Evolutionary conservation across 2,329 filamentous ascomycete genomes (phyloP).

Genomic region (Pseudogymnoascus sp.): DNA sequence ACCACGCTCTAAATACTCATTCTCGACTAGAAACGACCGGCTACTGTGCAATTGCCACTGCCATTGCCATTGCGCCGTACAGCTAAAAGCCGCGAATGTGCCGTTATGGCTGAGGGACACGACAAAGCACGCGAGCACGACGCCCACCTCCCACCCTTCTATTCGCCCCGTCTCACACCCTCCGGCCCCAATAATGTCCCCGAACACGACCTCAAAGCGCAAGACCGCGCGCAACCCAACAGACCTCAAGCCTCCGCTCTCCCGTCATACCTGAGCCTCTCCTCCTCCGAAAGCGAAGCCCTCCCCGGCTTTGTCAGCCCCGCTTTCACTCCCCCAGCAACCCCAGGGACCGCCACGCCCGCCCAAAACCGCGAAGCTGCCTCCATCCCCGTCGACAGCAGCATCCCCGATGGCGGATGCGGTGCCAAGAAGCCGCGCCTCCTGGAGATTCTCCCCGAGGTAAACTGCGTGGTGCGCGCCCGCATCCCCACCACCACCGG

Average conservation of each 20-base stretch:
- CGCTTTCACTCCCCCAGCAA: conserved; percentile 69
- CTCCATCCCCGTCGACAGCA: conserved; percentile 50
- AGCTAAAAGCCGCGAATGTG: conserved; percentile 5
- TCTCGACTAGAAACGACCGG: not conserved
- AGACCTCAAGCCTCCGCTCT: conserved; percentile 9
- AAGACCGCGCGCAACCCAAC: conserved; percentile 1
- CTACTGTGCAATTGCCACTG: not conserved
- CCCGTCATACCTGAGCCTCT: conserved; percentile 13
- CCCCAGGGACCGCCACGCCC: conserved; percentile 52
- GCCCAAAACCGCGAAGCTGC: conserved; percentile 26
- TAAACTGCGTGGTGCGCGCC: conserved; percentile 90
- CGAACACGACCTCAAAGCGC: conserved; percentile 27
- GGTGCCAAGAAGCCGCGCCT: conserved; percentile 62
- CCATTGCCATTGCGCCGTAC: not conserved
- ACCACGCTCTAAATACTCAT: not conserved
- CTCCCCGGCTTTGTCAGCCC: conserved; percentile 63
- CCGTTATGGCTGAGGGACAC: conserved; percentile 12
- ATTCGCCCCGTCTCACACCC: conserved; percentile 29
- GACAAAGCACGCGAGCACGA: conserved; percentile 20
- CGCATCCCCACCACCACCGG: conserved; percentile 88
- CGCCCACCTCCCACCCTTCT: conserved; percentile 27
- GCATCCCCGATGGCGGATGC: conserved; percentile 46
- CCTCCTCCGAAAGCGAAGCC: conserved; percentile 11
- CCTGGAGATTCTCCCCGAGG: conserved; percentile 68
- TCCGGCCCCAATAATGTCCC: conserved; percentile 27